Percentiles rank a stretch among this genome's conserved stretches.
Conservation (phyloP, 2,329 filamentous ascomycete genomes). For the Davidsoniella eucalypti region DNA sequence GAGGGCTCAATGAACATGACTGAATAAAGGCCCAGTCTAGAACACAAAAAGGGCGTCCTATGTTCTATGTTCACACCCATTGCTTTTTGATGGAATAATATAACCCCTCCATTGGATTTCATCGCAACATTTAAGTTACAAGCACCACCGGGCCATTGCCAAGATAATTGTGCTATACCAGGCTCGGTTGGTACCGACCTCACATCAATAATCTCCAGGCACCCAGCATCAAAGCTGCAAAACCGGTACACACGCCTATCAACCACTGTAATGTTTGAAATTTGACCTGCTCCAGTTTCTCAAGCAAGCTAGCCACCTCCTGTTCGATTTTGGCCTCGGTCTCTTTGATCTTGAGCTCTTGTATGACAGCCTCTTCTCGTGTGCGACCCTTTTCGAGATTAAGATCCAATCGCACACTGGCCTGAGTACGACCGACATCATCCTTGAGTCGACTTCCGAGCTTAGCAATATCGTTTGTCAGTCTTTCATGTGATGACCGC, state of each 20-base stretch:
- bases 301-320: slow-evolving; percentile 76
- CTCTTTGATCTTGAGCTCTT: slow-evolving; percentile 97
- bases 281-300: slow-evolving; percentile 93
- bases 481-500: slow-evolving; percentile 72
- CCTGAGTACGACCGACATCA: slow-evolving; percentile 88
- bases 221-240: slow-evolving; percentile 50
- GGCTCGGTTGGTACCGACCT: slow-evolving; percentile 5
- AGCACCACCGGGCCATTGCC: not conserved
- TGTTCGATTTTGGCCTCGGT: slow-evolving; percentile 98
- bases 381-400: slow-evolving; percentile 96
- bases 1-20: too few relatives aligned
- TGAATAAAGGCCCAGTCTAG: too few relatives aligned
- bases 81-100: too few relatives aligned
- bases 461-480: slow-evolving; percentile 91
- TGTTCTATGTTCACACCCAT: too few relatives aligned
- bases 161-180: too few relatives aligned
- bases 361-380: slow-evolving; percentile 84
- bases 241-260: slow-evolving; percentile 65
- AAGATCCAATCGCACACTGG: slow-evolving; percentile 76
- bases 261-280: slow-evolving; percentile 97
- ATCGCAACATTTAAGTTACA: not conserved
- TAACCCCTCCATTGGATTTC: not conserved
- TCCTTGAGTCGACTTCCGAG: slow-evolving; percentile 77
- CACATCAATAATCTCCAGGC: slow-evolving; percentile 55
- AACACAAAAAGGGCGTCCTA: too few relatives aligned